Percentiles rank a stretch among this genome's conserved stretches.
These are phyloP conservation scores for Brassica rapa DNA, from an alignment of 345 rosid genomes.

Conservation along the genomic window DNA sequence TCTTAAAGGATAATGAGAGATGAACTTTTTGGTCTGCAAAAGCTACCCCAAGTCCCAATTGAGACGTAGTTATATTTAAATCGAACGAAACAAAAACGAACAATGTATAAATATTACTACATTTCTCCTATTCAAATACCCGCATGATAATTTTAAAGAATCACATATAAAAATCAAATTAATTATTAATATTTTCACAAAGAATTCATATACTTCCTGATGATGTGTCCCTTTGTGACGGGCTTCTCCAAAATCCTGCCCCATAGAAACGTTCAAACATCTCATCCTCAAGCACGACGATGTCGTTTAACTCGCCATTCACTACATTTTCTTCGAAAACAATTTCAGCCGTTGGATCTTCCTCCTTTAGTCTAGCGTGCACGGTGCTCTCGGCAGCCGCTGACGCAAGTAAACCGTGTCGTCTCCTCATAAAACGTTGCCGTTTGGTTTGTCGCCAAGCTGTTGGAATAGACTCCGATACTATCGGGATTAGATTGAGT, in stretches of 20 bases:
- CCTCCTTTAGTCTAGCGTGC: not conserved
- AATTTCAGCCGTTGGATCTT: not conserved
- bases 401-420: not conserved
- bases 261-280: not conserved
- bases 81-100: not conserved
- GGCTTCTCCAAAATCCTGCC: not conserved
- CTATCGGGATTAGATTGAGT: no score
- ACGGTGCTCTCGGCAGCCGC: not conserved
- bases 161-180: not conserved
- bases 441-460: not conserved
- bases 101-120: not conserved
- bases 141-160: not conserved
- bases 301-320: not conserved
- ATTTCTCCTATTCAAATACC: not conserved
- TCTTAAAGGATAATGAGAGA: not conserved
- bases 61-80: not conserved
- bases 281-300: not conserved
- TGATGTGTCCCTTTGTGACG: slow-evolving; percentile 1
- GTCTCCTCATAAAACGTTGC: not conserved
- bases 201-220: not conserved
- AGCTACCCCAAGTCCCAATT: not conserved
- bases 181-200: not conserved
- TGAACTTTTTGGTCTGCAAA: not conserved
- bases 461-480: no score
- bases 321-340: not conserved